Conservation (phyloP, 2,329 filamentous ascomycete genomes). For the Pseudocercospora ulei region DNA sequence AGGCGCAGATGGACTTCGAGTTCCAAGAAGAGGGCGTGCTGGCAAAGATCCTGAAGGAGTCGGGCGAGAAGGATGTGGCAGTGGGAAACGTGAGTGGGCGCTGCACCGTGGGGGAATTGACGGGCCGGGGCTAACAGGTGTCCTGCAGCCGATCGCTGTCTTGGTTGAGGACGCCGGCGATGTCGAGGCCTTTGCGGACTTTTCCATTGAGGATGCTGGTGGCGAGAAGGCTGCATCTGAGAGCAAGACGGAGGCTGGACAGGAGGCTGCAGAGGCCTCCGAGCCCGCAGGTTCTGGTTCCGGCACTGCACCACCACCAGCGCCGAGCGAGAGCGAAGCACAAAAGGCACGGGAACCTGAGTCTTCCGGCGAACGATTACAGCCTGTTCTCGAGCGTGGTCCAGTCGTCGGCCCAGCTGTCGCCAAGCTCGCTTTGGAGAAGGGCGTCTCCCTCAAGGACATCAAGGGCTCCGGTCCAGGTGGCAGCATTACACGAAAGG, state of each 20-base stretch:
- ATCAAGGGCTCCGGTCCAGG: conserved; percentile 81
- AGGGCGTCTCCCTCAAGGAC: conserved; percentile 62
- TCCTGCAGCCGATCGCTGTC: conserved; percentile 76
- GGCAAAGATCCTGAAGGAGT: conserved; percentile 86
- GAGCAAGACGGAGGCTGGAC: conserved; percentile 51
- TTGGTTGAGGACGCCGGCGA: conserved; percentile 87
- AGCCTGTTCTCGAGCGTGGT: conserved; percentile 75
- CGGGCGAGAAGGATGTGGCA: conserved; percentile 84
- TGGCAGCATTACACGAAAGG: conserved; percentile 81
- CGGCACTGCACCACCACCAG: conserved; percentile 50
- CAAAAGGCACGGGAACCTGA: conserved; percentile 60
- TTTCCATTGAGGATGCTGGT: conserved; percentile 81
- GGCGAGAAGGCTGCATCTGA: conserved; percentile 61
- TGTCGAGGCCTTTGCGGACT: conserved; percentile 76
- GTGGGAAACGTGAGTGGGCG: conserved; percentile 74
- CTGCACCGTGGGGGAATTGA: background rate
- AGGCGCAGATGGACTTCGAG: conserved; percentile 99
- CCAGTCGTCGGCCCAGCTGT: conserved; percentile 62
- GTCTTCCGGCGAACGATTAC: conserved; percentile 63
- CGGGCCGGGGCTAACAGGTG: conserved; percentile 18
- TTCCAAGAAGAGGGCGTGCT: conserved; percentile 97
- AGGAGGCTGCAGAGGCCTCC: conserved; percentile 52
- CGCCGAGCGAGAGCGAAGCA: conserved; percentile 42
- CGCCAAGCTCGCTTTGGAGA: conserved; percentile 75
- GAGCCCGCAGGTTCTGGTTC: conserved; percentile 49